Evolutionary conservation across 345 rosid genomes (phyloP), one percentile per base, ranked within the genome.

Genomic region (Psidium friedrichsthalianum): DNA sequence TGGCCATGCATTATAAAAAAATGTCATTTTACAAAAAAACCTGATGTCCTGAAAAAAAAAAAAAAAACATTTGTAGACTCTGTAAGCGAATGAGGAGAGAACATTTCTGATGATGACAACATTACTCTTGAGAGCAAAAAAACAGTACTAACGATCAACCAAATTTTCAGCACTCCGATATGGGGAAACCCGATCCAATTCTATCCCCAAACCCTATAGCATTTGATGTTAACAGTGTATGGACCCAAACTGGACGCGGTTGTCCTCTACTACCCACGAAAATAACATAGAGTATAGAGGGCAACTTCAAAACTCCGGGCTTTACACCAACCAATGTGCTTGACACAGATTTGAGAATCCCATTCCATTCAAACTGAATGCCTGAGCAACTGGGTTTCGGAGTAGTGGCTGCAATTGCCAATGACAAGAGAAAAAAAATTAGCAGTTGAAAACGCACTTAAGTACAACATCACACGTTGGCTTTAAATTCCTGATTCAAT

Each of bases 351-450:
- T 97, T 97, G 10, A 93, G 94, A 86, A 95, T 85, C 15, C 98
- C 98, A 83, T 97, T 95, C 99, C 98, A 97, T 85, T 95, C 95
- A 57, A 97, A 97, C 88, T 97, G 99, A 89, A 93, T 86, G 0
- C 94, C 94, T 94, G 5, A 97, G 94, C 90, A 97, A 88, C 91
- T 97, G 97, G 47, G 96, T 93, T 83, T 97, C 97, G 18, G 94
- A 88, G 84, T 95, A 96, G n/a, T 0, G 94, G 98, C 98, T 95
- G 94, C 93, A 85, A 83, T 74, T 51, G 14, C 54, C 54, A 83
- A 42, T 12, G 29, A 82, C 6, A 3, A 14, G 22, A 52, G 83
- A 82, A 82, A 82, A 82, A 51, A 82, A 82, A 51, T 82, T 53
- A 82, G 12, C 9, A 51, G 22, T 49, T 24, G 83, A 47, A 69